phyloP scores from a whole-genome alignment of 2,329 filamentous ascomycete genomes.

The Thelonectria olida region DNA sequence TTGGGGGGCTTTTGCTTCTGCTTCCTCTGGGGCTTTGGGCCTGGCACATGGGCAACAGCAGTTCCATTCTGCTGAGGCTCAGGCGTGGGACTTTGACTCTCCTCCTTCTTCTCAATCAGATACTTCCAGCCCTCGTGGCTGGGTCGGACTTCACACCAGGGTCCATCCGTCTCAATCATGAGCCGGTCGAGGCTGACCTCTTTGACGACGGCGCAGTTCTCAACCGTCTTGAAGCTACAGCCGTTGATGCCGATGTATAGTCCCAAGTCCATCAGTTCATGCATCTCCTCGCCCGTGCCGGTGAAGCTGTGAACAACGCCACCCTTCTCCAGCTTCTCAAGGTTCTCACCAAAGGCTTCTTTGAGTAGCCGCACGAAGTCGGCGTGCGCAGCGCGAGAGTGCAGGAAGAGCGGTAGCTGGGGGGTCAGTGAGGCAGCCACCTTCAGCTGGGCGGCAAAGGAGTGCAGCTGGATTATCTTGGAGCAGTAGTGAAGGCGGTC shows the following conservation, averaged over 20 bases:
- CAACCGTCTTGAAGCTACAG: slow-evolving; percentile 92
- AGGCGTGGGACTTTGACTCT: slow-evolving; percentile 12
- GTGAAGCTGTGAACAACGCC: slow-evolving; percentile 97
- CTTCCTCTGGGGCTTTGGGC: slow-evolving; percentile 46
- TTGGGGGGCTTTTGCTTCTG: slow-evolving; percentile 62
- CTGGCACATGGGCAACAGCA: slow-evolving; percentile 20
- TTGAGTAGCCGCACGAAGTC: slow-evolving; percentile 83
- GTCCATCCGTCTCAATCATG: slow-evolving; percentile 97
- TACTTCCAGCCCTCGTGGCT: slow-evolving; percentile 86
- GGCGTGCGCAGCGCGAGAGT: slow-evolving; percentile 85
- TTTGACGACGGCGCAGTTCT: slow-evolving; percentile 87
- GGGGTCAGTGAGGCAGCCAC: slow-evolving; percentile 75
- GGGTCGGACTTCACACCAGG: slow-evolving; percentile 95
- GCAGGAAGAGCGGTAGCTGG: slow-evolving; percentile 88
- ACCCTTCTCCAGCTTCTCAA: slow-evolving; percentile 74
- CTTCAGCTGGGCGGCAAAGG: slow-evolving; percentile 84
- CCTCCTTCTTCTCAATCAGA: slow-evolving; percentile 56
- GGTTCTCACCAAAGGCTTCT: slow-evolving; percentile 61
- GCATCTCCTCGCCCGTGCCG: slow-evolving; percentile 85
- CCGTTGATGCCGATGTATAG: slow-evolving; percentile 96
- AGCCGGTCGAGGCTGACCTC: slow-evolving; percentile 80
- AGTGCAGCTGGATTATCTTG: slow-evolving; percentile 81
- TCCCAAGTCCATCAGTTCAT: slow-evolving; percentile 79
- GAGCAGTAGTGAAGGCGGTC: slow-evolving; percentile 87
- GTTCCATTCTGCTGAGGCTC: slow-evolving; percentile 39